Evolutionary conservation across 164 flowering plant genomes (phyloP), one percentile per base, ranked within the genome.

Genomic region (Stephania japonica): DNA sequence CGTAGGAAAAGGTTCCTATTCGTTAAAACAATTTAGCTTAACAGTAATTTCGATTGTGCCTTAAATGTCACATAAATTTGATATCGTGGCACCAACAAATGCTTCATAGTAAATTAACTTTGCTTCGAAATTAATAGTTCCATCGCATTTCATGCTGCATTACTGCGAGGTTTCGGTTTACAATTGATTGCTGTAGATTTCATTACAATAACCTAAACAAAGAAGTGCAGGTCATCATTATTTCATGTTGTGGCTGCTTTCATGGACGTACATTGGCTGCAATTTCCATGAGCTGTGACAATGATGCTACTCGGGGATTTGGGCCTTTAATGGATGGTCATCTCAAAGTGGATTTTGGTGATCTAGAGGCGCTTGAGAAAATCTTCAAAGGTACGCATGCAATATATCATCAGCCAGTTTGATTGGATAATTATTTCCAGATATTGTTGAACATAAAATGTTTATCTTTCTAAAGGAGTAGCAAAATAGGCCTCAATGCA

Each of bases 281-380:
- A 62, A 86, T 96, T 69, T 96, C 99, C n/a, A 96, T 93, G 99
- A 93, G 98, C 85, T 92, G 97, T 81, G 98, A 96, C 82, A 90
- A 96, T 85, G 98, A 96, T 64, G 98, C 98, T 64, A 96, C 95
- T 23, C 87, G 93, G 75, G 97, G 96, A 64, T 96, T 96, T 84
- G 92, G 97, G 18, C 99, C 99, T 14, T 81, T 90, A 80, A 80
- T 96, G 80, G 91, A 90, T 70, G 99, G 99, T 26, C 87, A 88
- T 80, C 81, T 91, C 38, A 93, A 91, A 84, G 98, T 96, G 79
- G 95, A 91, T 84, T 96, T 91, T 79, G 99, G 98, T 61, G 97
- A 96, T 85, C 80, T 66, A 75, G 79, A 49, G 76, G 91, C 88
- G 21, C 97, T 96, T 76, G 98, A 93, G 84, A 88, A 84, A 65